Evolutionary conservation across 2,329 filamentous ascomycete species (phyloP).

Genomic region (Alternaria brassicae): DNA sequence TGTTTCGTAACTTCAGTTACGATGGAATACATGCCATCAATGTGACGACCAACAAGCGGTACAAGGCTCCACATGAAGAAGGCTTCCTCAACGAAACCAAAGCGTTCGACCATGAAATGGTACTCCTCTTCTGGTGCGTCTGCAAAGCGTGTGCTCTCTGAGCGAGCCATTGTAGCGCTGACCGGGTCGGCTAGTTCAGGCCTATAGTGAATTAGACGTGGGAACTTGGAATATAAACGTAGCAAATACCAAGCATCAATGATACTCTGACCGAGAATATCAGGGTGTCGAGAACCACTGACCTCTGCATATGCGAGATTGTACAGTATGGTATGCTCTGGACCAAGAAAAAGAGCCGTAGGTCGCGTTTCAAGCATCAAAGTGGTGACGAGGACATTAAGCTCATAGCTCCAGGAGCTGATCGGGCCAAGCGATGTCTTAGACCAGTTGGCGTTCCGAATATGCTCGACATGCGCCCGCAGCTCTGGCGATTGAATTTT

Average conservation of each 20-base stretch:
- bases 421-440: constrained; percentile 20
- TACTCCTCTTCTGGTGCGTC: constrained; percentile 23
- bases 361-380: constrained; percentile 24
- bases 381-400: constrained; percentile 16
- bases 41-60: constrained; percentile 13
- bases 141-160: constrained; percentile 10
- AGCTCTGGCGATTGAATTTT: constrained; percentile 18
- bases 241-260: constrained; percentile 19
- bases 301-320: constrained; percentile 21
- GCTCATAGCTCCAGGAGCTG: constrained; percentile 16
- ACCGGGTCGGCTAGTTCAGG: constrained; percentile 15
- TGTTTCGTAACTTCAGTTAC: constrained; percentile 27
- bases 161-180: constrained; percentile 11
- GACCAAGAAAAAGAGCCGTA: constrained; percentile 21
- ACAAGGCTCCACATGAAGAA: constrained; percentile 23
- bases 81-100: constrained; percentile 21
- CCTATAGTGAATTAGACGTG: constrained; percentile 5
- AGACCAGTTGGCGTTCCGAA: constrained; percentile 17
- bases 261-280: constrained; percentile 15
- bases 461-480: constrained; percentile 14
- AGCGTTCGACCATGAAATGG: constrained; percentile 22
- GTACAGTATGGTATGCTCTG: constrained; percentile 20
- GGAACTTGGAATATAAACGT: background rate
- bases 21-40: constrained; percentile 23
- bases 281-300: constrained; percentile 18